Percentiles rank a stretch among this genome's conserved stretches.
Evolutionary conservation across 495 filamentous ascomycete genomes (phyloP).

Genomic region (Glonium stellatum): DNA sequence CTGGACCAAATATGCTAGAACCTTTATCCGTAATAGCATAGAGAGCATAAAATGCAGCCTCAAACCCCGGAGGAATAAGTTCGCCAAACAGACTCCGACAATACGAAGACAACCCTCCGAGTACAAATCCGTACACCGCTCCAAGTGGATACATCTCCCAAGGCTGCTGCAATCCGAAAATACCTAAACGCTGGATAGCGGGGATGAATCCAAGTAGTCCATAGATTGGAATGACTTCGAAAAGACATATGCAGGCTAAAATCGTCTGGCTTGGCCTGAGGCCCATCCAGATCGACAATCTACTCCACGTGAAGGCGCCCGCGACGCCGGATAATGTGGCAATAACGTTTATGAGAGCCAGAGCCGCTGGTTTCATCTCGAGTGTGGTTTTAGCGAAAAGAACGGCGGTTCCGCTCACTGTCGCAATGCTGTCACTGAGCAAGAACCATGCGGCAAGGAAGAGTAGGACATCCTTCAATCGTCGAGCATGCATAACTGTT

Average conservation of each 20-base stretch:
- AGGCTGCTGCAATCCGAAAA: slow-evolving; percentile 77
- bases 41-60: slow-evolving; percentile 92
- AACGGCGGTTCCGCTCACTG: slow-evolving; percentile 88
- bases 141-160: slow-evolving; percentile 98
- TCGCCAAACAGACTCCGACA: slow-evolving; percentile 90
- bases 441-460: slow-evolving; percentile 94
- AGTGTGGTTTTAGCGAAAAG: slow-evolving; percentile 93
- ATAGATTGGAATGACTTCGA: slow-evolving; percentile 89
- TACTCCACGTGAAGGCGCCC: slow-evolving; percentile 86
- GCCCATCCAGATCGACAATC: slow-evolving; percentile 56
- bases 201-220: slow-evolving; percentile 86
- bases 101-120: slow-evolving; percentile 88
- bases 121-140: slow-evolving; percentile 83
- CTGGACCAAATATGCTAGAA: slow-evolving; percentile 86
- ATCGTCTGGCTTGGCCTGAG: slow-evolving; percentile 79
- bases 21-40: slow-evolving; percentile 98
- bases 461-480: slow-evolving; percentile 71
- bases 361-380: slow-evolving; percentile 74
- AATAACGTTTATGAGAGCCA: slow-evolving; percentile 93
- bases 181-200: slow-evolving; percentile 63
- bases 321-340: slow-evolving; percentile 73
- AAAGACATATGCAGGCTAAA: slow-evolving; percentile 77
- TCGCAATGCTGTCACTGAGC: slow-evolving; percentile 88
- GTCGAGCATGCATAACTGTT: slow-evolving; percentile 70
- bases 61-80: slow-evolving; percentile 84